Evolutionary conservation across 1,284 basidiomycete genomes (phyloP), one percentile per base, ranked within the genome.

Genomic region (Earliella scabrosa): DNA sequence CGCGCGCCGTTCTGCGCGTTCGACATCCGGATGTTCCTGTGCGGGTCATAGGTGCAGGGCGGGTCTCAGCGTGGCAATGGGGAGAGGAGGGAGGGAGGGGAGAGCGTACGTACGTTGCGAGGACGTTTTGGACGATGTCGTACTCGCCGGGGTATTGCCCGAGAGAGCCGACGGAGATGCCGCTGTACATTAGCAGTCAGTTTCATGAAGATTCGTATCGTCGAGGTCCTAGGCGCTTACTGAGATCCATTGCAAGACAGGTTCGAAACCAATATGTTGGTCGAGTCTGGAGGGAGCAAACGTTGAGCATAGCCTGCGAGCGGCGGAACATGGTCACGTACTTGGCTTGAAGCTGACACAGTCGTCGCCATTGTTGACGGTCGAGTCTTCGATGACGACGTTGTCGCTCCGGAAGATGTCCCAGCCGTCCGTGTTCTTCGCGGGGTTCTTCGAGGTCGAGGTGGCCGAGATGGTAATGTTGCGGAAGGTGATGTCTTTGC

Each of bases 381-480:
- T 61, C 32, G 71, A 71, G 58, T 70, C 66, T 23, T 65, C 61
- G 32, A 73, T 68, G 14, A 65, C 58, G 26, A 73, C 69, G 50
- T 64, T 66, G 60, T 70, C 66, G 60, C 69, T 71, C 23, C 82
- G 77, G 69, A 86, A 86, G 20, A 82, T 80, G 64, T 88, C 81
- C 83, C 83, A 86, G 4, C 85, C 85, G 61, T 87, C 85, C 6
- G 83, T 85, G 63, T 87, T 87, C 39, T 72, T 69, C 4, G 80
- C 74, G 0, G 56, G 60, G 56, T 80, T 72, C 13, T 70, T 72
- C 3, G 78, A 81, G 6, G 76, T 82, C 3, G 82, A 82, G 10
- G 68, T 70, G 2, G 69, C 65, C 14, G 64, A 64, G 54, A 72
- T 68, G 32, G 58, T 66, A 45, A 72, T 64, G 52, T 79, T 77